Evolutionary conservation across 2,329 filamentous ascomycete species (phyloP), one percentile per base, ranked within the genome.

Genomic region (Talaromyces sp.): DNA sequence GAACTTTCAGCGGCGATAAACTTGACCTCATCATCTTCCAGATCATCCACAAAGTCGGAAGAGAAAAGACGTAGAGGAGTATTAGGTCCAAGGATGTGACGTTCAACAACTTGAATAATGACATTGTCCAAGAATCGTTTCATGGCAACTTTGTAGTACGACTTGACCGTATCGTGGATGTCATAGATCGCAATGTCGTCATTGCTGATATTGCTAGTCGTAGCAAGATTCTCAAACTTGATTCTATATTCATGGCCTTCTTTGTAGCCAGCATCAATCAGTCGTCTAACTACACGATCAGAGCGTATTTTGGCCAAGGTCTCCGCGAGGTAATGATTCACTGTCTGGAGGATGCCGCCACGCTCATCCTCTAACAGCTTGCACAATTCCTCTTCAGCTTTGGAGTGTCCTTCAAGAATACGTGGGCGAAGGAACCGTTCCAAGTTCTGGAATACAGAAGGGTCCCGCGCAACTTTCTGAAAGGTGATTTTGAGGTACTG

Each of bases 91-190:
- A 89, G 74, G 0, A 90, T 77, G 60, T 81, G 80, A 68, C 86
- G 75, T 49, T 85, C 82, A 1, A 85, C 76, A 0, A 82, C 85
- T 66, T 90, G 88, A 63, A 83, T 81, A 68, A 82, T 85, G 2
- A 91, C 73, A 1, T 80, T 83, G 69, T 91, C 88, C 2, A 87
- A 81, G 65, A 90, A 89, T 0, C 87, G 83, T 70, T 85, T 84
- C n/a, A 80, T 79, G 0, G 86, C 80, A 1, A 89, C 83, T 37
- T 85, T 81, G 76, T 91, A 90, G 73, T 88, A 91, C 1, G 83
- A 80, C 33, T 81, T 73, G 0, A 91, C 77, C 0, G 85, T 83
- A 64, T 90, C 84, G 61, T 89, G 85, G 3, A 90, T 83, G 10
- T 87, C 81, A 39, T 84, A 78, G 1, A 81, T 69, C 0, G 76